Evolutionary conservation across 768 basidiomycete genomes (phyloP).

Genomic region (Pleurotus giganteus): DNA sequence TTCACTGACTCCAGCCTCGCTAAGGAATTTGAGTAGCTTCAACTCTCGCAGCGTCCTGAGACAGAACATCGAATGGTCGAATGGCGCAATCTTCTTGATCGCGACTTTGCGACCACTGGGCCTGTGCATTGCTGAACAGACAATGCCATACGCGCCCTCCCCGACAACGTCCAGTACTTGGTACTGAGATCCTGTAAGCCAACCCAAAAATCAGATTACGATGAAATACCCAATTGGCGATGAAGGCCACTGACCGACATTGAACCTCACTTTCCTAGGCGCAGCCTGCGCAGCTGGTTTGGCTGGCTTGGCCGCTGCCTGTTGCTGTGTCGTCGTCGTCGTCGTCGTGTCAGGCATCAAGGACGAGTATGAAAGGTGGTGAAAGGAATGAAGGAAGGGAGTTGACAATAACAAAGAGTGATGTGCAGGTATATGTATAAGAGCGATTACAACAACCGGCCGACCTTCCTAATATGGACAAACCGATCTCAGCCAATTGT

Average conservation of each 20-base stretch:
- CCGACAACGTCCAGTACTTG: slow-evolving; percentile 83
- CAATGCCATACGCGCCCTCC: slow-evolving; percentile 94
- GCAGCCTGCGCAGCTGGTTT: slow-evolving; percentile 45
- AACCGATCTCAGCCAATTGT: slow-evolving; percentile 4
- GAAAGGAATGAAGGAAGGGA: slow-evolving; percentile 15
- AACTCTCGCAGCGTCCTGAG: slow-evolving; percentile 84
- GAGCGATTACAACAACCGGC: slow-evolving; percentile 5
- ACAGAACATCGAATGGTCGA: slow-evolving; percentile 94
- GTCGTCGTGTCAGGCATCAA: slow-evolving; percentile 31
- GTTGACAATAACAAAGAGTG: slow-evolving; percentile 4
- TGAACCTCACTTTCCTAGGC: slow-evolving; percentile 85
- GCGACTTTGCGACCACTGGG: slow-evolving; percentile 84
- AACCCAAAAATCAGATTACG: not conserved
- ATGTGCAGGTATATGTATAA: slow-evolving; percentile 1
- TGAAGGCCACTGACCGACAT: slow-evolving; percentile 56
- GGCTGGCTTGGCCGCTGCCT: slow-evolving; percentile 21
- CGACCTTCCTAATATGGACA: not conserved
- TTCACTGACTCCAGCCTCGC: slow-evolving; percentile 35
- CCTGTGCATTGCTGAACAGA: slow-evolving; percentile 79
- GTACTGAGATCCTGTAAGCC: slow-evolving; percentile 43
- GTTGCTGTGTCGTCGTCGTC: slow-evolving; percentile 35
- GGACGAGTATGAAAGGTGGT: slow-evolving; percentile 14
- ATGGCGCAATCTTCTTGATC: slow-evolving; percentile 94
- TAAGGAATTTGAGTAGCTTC: slow-evolving; percentile 86
- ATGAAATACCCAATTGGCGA: not conserved